Evolutionary conservation across 2,329 filamentous ascomycete species (phyloP).

Genomic region (Pestalotiopsis sp.): DNA sequence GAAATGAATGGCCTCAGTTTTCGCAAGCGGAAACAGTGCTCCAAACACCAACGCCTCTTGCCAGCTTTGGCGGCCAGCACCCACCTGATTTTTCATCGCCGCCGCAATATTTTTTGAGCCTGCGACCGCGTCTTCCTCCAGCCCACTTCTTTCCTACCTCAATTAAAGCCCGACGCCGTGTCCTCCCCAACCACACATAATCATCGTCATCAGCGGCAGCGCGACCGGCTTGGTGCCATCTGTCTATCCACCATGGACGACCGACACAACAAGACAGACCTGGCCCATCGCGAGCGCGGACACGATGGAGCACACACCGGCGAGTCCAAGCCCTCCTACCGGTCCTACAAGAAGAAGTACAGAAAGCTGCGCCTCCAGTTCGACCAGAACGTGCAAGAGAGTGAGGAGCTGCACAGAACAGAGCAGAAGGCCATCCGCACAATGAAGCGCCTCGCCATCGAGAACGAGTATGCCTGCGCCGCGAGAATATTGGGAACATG

Average conservation of each 20-base stretch:
- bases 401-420: conserved; percentile 79
- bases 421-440: conserved; percentile 81
- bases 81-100: background rate
- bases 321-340: conserved; percentile 58
- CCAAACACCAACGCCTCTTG: background rate
- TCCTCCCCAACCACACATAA: background rate
- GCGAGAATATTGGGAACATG: conserved; percentile 16
- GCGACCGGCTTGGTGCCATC: background rate
- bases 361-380: conserved; percentile 84
- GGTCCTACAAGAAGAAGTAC: conserved; percentile 90
- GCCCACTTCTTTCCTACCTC: background rate
- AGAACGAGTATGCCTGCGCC: conserved; percentile 77
- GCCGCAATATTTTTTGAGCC: background rate
- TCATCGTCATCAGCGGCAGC: background rate
- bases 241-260: conserved; percentile 25
- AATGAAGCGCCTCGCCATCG: conserved; percentile 80
- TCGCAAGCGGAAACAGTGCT: background rate
- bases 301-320: conserved; percentile 35
- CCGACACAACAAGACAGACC: conserved; percentile 29
- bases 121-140: background rate
- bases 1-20: conserved; percentile 12
- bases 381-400: conserved; percentile 76
- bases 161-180: background rate
- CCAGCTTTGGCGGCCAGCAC: background rate
- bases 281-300: conserved; percentile 33